Conservation (phyloP, 2,329 filamentous ascomycete genomes). For the Cryphonectria carpinicola region DNA sequence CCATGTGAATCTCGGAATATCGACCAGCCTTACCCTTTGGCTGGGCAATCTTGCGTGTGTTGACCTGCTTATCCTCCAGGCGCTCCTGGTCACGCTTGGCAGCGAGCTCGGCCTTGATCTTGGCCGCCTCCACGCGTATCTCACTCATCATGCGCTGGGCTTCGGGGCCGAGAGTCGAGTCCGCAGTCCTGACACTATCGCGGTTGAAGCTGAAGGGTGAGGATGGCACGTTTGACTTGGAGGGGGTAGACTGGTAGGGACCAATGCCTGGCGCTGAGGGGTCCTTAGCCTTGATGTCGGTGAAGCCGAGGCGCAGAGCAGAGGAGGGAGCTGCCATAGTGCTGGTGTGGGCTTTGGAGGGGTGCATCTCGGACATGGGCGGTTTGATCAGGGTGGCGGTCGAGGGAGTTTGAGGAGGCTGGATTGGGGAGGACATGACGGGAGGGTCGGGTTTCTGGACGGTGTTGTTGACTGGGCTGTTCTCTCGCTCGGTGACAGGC, state of each 20-base stretch:
- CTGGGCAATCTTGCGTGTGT: slow-evolving; percentile 73
- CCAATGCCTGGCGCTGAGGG: slow-evolving; percentile 42
- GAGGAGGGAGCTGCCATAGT: slow-evolving; percentile 79
- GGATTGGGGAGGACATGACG: slow-evolving; percentile 41
- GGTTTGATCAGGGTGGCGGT: slow-evolving; percentile 70
- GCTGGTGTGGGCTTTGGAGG: slow-evolving; percentile 72
- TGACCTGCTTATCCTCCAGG: slow-evolving; percentile 48
- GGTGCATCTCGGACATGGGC: slow-evolving; percentile 84
- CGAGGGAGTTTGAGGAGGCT: slow-evolving; percentile 60
- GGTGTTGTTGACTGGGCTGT: slow-evolving; percentile 39
- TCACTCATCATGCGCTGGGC: slow-evolving; percentile 66
- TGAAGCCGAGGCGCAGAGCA: slow-evolving; percentile 80
- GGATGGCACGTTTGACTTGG: slow-evolving; percentile 58
- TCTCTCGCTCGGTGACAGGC: slow-evolving; percentile 50
- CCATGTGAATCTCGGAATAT: slow-evolving; percentile 84
- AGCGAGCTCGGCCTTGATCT: slow-evolving; percentile 70
- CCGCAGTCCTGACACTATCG: slow-evolving; percentile 40
- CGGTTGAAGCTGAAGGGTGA: slow-evolving; percentile 67
- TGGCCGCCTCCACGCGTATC: slow-evolving; percentile 71
- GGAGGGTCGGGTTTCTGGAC: slow-evolving; percentile 36
- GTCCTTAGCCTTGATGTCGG: slow-evolving; percentile 67
- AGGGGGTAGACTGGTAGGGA: slow-evolving; percentile 63
- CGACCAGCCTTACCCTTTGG: slow-evolving; percentile 78
- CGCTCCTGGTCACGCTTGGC: slow-evolving; percentile 63
- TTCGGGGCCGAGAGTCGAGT: slow-evolving; percentile 62